Evolutionary conservation across 2,329 filamentous ascomycete species (phyloP), one percentile per base, ranked within the genome.

Genomic region (Colletotrichum horii): DNA sequence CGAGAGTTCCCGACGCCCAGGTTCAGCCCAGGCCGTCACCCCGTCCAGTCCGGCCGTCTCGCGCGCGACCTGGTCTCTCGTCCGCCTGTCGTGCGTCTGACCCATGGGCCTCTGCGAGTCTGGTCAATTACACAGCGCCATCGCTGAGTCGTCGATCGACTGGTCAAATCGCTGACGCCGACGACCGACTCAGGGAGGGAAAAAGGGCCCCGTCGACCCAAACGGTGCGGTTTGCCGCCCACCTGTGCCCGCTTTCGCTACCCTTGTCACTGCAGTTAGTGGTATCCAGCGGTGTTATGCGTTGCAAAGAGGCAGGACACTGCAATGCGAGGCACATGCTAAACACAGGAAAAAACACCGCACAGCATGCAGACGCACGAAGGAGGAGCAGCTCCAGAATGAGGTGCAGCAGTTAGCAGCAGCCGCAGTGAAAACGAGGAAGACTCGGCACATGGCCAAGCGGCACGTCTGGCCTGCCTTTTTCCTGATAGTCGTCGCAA

Each of bases 1-100:
- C 74, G 70, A 76, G 64, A 76, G 65, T 73, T 76, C 65, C 74
- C 74, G 74, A 69, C 56, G 65, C 70, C 70, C 74, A 76, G 70
- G 74, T 69, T 76, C 73, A 73, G 70, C 70, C 70, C 43, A 69
- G 64, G 43, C 43, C 43, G 43, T 48, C 43, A 48, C 43, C 43
- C 69, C 73, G 28, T 74, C 66, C 71, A 64, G 38, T 60, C 55
- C 26, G 60, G 43, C n/a, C 43, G n/a, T 48, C 43, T 48, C 43
- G 43, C 43, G n/a, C 43, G 43, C 43, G n/a, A n/a, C 43, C 43
- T 48, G 43, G 43, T 48, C 43, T 48, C n/a, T n/a, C 28, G 43
- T 38, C 38, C 16, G 38, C 30, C 62, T 43, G 24, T 38, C 48
- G 66, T 55, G 48, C 26, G 60, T 60, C 43, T 32, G 60, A 52